Conservation (phyloP, 1,284 basidiomycete genomes). For the Trichosporon asahii region DNA sequence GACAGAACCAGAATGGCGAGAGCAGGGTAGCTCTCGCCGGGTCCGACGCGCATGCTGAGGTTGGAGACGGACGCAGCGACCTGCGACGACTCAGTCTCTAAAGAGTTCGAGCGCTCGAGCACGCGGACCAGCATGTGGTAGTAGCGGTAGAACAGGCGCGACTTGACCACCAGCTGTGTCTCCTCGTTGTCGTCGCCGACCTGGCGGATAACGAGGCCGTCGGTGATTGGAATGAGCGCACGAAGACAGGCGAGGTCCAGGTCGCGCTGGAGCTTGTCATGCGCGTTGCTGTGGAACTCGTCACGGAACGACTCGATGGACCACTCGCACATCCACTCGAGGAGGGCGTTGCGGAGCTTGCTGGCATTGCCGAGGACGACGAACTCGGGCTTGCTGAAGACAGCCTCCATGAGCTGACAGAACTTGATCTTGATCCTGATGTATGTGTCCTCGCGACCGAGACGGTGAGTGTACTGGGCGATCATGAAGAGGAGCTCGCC, state of each 20-base stretch:
- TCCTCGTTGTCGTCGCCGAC: slow-evolving; percentile 62
- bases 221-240: slow-evolving; percentile 69
- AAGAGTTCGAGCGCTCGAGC: slow-evolving; percentile 56
- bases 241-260: slow-evolving; percentile 69
- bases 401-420: slow-evolving; percentile 67
- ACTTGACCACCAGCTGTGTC: slow-evolving; percentile 65
- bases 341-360: slow-evolving; percentile 63
- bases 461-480: slow-evolving; percentile 64
- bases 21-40: slow-evolving; percentile 23
- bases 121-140: slow-evolving; percentile 64
- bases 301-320: slow-evolving; percentile 43
- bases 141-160: slow-evolving; percentile 74
- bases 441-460: slow-evolving; percentile 57
- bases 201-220: slow-evolving; percentile 66
- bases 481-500: slow-evolving; percentile 64
- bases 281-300: slow-evolving; percentile 20
- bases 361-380: slow-evolving; percentile 66
- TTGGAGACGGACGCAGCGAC: slow-evolving; percentile 23
- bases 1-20: slow-evolving; percentile 65
- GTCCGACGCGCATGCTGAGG: slow-evolving; percentile 19
- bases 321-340: slow-evolving; percentile 76
- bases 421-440: slow-evolving; percentile 71
- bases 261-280: slow-evolving; percentile 53
- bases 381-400: slow-evolving; percentile 63
- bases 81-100: slow-evolving; percentile 26